Percentiles rank a stretch among this genome's conserved stretches.
These are phyloP conservation scores for Cordyceps sp. DNA, from an alignment of 2,329 filamentous ascomycete species.

Conservation along the genomic window DNA sequence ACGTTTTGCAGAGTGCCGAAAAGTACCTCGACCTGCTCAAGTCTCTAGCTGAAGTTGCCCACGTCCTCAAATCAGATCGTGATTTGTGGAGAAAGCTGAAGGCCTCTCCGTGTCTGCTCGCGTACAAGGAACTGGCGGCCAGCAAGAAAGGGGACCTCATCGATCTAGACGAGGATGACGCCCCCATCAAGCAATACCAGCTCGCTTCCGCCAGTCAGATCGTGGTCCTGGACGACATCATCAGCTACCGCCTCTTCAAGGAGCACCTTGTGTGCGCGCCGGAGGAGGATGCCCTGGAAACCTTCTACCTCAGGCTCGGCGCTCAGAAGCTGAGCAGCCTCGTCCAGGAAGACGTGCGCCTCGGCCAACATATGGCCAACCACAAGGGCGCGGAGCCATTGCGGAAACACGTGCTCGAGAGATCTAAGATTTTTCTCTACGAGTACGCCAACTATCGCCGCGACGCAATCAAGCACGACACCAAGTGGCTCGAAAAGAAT, in stretches of 20 bases:
- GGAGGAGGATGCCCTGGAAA: slow-evolving; percentile 73
- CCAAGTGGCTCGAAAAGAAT: slow-evolving; percentile 80
- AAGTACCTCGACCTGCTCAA: slow-evolving; percentile 77
- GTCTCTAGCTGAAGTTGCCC: slow-evolving; percentile 58
- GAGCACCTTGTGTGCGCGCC: slow-evolving; percentile 71
- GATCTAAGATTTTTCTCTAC: slow-evolving; percentile 78
- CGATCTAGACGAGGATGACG: slow-evolving; percentile 37
- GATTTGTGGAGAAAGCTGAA: slow-evolving; percentile 63
- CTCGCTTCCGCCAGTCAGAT: slow-evolving; percentile 57
- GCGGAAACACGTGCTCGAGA: slow-evolving; percentile 69
- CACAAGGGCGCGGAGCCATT: slow-evolving; percentile 54
- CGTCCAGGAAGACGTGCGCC: slow-evolving; percentile 60
- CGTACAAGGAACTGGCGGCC: slow-evolving; percentile 54
- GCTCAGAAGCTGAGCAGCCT: slow-evolving; percentile 59
- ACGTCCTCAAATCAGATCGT: slow-evolving; percentile 60
- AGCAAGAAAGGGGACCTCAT: slow-evolving; percentile 27
- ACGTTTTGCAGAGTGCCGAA: slow-evolving; percentile 62
- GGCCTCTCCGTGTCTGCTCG: slow-evolving; percentile 60
- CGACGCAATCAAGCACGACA: slow-evolving; percentile 71
- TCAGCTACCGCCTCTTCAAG: slow-evolving; percentile 79
- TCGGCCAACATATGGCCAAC: slow-evolving; percentile 49
- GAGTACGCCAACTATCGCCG: slow-evolving; percentile 52
- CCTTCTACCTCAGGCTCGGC: slow-evolving; percentile 70
- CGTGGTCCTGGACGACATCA: slow-evolving; percentile 74
- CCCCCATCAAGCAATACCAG: slow-evolving; percentile 60